Base-by-base conservation (phyloP, 2,329 filamentous ascomycete genomes). In the Alternaria gansuensis region DNA sequence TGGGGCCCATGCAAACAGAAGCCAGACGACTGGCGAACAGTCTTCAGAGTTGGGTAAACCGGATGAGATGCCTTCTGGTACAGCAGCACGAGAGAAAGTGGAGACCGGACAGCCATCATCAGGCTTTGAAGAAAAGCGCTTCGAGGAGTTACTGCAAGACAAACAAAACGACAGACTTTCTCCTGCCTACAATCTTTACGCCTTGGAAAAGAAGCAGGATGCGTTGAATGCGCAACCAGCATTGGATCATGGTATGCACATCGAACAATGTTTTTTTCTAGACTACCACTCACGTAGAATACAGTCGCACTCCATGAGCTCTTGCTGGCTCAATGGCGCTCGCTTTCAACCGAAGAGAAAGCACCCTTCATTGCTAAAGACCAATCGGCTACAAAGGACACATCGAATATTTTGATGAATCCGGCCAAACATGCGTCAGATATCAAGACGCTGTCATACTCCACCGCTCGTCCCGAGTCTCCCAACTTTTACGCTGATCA, bases 391-490 rank as follows among this genome's bases (percentile, higher is more conserved):
- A 55, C 60, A 11, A 31, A 43, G 31, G 26, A 23, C 8, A 58
- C 29, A 17, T 50, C 60, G 31, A 43, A 61, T 8, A 45, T 67
- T 43, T 36, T 17, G 3, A 54, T 39, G 6, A 31, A 44, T 8
- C 31, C 31, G 26, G 53, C 43, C 4, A 56, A 48, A n/a, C 23
- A 41, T 9, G 34, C 53, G 14, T 59, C 62, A 7, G 59, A 64
- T 3, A 33, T 46, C 11, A 64, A 55, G 36, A 9, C 59, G 36
- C 40, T 56, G 44, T 71, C 69, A 31, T 70, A 67, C 24, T 69
- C 68, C 14, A 73, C 70, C 3, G 65, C 58, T 2, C 59, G 59
- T 31, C 63, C 68, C 23, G 62, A 69, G 50, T 72, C 72, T n/a
- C 70, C 72, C 5, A 60, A 59, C 21, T 63, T 68, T 33, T 64